Base-by-base conservation (phyloP, 2,329 filamentous ascomycete species). In the Xylariomycetidae sp. region DNA sequence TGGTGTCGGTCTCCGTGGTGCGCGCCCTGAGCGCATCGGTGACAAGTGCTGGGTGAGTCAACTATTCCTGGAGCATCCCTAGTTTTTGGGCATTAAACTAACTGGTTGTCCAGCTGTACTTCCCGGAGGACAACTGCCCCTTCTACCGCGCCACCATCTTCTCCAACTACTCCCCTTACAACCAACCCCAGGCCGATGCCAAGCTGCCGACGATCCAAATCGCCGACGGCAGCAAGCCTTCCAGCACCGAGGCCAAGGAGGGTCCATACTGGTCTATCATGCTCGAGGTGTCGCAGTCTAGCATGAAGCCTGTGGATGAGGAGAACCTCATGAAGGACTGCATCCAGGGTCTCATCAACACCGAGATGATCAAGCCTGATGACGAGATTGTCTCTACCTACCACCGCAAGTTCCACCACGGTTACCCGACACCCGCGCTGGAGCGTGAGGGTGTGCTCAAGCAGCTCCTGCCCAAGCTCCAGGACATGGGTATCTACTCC, bases 221-320 rank as follows among this genome's bases (percentile, higher is more conserved):
- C 25, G 92, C 84, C 37, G 75, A 95, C 53, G 92, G 92, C 60
- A 84, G 79, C 64, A 86, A 87, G 68, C 76, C 88, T 37, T 64
- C 71, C 42, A 85, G 77, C 50, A 72, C 70, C 31, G 79, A 85
- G 55, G 67, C 86, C 40, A 76, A 92, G 71, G 77, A 84, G 55
- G 92, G 92, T 20, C 92, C 92, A 25, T 98, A 98, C 79, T 98
- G 92, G 92, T 96, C 90, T 45, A 93, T 98, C 72, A 98, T 98
- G 92, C 70, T 98, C 51, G 92, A 98, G 67, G 84, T 98, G 41
- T 96, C 92, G 19, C 86, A 98, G 67, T 96, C 90, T 19, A 78
- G 76, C 56, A 79, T 94, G 82, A 98, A 98, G 77, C 86, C 88
- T 24, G 89, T 96, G 19, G 80, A 96, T 63, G 70, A 84, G 52